Evolutionary conservation across 2,329 filamentous ascomycete genomes (phyloP).

Genomic region (Pseudogymnoascus sp.): DNA sequence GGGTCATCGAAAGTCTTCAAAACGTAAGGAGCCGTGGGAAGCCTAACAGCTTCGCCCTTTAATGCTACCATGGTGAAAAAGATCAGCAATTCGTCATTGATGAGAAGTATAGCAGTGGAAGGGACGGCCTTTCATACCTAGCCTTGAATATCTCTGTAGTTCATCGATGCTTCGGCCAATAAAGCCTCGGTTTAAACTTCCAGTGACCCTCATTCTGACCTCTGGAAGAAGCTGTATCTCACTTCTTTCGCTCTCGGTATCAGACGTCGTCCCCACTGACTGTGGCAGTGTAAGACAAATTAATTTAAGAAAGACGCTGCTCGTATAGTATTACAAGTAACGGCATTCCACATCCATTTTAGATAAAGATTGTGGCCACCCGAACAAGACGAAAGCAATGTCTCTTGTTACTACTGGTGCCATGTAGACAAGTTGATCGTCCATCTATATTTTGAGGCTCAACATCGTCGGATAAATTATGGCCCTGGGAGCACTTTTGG

Average conservation of each 20-base stretch:
- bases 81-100: conserved; percentile 8
- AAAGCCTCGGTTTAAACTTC: conserved; percentile 45
- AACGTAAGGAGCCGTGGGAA: conserved; percentile 53
- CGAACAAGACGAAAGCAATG: background rate
- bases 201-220: conserved; percentile 42
- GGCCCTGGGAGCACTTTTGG: background rate
- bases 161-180: conserved; percentile 52
- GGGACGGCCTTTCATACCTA: conserved; percentile 37
- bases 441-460: background rate
- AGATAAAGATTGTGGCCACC: background rate
- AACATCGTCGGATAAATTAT: background rate
- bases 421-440: background rate
- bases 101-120: background rate
- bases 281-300: background rate
- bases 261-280: background rate
- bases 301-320: background rate
- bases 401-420: background rate
- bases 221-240: background rate
- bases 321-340: background rate
- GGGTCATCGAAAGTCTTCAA: conserved; percentile 55
- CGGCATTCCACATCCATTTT: background rate
- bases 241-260: background rate
- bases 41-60: conserved; percentile 60
- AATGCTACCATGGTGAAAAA: conserved; percentile 42
- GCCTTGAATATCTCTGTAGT: conserved; percentile 46